Conservation (phyloP, 129 eudicot species). For the Flaveria sonorensis region DNA sequence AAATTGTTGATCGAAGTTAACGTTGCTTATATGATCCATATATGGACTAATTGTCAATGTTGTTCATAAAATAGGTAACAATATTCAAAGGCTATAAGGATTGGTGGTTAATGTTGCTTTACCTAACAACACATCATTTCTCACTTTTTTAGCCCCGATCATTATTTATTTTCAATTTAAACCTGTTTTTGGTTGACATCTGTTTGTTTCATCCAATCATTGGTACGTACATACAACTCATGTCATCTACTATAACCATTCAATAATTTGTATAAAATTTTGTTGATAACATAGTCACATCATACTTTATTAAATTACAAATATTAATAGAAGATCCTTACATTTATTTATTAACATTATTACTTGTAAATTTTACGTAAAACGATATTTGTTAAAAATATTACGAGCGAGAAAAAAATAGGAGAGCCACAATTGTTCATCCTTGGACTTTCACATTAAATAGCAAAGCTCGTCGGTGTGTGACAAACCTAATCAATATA, state of each 20-base stretch:
- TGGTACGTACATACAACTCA: conserved; percentile 29
- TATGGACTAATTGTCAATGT: conserved; percentile 20
- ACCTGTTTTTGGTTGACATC: conserved; percentile 24
- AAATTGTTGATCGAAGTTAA: background rate
- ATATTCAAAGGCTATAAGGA: conserved; percentile 28
- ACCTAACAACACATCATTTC: conserved; percentile 40
- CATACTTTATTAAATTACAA: too few species aligned
- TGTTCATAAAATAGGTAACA: conserved; percentile 20
- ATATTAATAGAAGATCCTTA: too few species aligned
- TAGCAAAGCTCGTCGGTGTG: too few species aligned
- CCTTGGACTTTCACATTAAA: too few species aligned
- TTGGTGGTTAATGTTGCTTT: conserved; percentile 38
- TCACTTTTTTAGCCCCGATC: conserved; percentile 30
- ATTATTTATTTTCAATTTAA: conserved; percentile 11
- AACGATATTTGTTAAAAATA: too few species aligned
- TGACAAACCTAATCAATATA: too few species aligned
- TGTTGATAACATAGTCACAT: too few species aligned
- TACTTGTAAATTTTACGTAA: too few species aligned
- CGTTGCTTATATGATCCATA: background rate
- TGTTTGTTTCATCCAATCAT: conserved; percentile 22
- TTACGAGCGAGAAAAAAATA: too few species aligned
- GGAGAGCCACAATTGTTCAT: too few species aligned
- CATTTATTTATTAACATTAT: background rate
- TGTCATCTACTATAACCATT: conserved; percentile 31
- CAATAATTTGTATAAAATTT: background rate